These are phyloP conservation scores for Plasmodium cynomolgi DNA, from an alignment of 169 alveolate species.

Conservation along the genomic window DNA sequence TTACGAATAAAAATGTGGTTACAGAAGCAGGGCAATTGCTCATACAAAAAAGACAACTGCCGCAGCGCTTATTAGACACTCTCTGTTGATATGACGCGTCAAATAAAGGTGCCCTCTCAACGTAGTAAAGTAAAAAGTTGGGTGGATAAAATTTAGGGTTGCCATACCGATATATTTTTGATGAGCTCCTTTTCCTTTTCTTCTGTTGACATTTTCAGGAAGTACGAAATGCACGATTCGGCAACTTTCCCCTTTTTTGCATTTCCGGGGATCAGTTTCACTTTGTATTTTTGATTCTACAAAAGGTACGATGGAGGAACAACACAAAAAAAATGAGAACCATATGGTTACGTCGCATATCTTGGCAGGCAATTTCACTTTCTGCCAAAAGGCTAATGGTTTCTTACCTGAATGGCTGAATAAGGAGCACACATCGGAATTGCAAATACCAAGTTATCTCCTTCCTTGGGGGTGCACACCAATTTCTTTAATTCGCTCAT, in stretches of 20 bases:
- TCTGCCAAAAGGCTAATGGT: background rate
- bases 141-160: background rate
- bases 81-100: background rate
- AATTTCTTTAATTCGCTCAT: constrained; percentile 54
- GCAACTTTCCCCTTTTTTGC: constrained; percentile 85
- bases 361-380: background rate
- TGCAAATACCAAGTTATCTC: constrained; percentile 37
- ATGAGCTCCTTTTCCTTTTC: constrained; percentile 55
- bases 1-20: background rate
- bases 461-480: constrained; percentile 45
- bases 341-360: background rate
- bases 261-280: constrained; percentile 84
- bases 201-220: constrained; percentile 25
- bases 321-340: background rate
- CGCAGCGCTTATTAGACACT: background rate
- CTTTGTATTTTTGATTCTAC: constrained; percentile 39
- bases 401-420: constrained; percentile 47
- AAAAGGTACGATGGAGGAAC: background rate
- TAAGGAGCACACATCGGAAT: constrained; percentile 74
- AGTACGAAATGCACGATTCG: constrained; percentile 47
- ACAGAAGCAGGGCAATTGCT: background rate
- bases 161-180: constrained; percentile 50
- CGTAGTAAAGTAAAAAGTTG: background rate
- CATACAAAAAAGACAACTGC: background rate
- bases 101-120: background rate